These are phyloP conservation scores for Hyphodiscus sp. DNA, from an alignment of 2,329 filamentous ascomycete genomes.

Conservation along the genomic window DNA sequence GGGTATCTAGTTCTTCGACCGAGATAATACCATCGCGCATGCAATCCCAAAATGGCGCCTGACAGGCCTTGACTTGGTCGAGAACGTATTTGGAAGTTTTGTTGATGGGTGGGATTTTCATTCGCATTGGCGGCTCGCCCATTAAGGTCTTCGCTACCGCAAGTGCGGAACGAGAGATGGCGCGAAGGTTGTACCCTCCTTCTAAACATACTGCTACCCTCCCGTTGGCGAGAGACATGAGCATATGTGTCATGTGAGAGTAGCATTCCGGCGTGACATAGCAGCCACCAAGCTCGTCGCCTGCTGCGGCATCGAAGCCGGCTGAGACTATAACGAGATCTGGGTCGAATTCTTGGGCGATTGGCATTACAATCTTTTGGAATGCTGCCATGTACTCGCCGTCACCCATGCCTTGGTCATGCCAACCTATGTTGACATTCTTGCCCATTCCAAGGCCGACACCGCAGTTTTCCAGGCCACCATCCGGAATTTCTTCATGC, in stretches of 20 bases:
- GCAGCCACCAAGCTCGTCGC: constrained; percentile 87
- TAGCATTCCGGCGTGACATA: constrained; percentile 89
- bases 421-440: constrained; percentile 63
- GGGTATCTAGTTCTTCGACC: neutral
- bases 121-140: constrained; percentile 76
- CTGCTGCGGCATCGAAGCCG: constrained; percentile 91
- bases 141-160: constrained; percentile 90
- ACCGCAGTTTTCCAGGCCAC: constrained; percentile 54
- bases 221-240: constrained; percentile 87
- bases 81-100: constrained; percentile 50
- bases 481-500: constrained; percentile 54
- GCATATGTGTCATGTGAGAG: constrained; percentile 98
- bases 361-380: constrained; percentile 93
- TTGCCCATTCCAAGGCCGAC: constrained; percentile 48
- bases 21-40: constrained; percentile 56
- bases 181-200: constrained; percentile 88
- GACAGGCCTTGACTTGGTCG: constrained; percentile 52
- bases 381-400: constrained; percentile 96
- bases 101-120: constrained; percentile 50
- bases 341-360: constrained; percentile 86
- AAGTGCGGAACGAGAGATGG: constrained; percentile 87
- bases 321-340: constrained; percentile 94
- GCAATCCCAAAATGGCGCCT: constrained; percentile 77
- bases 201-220: constrained; percentile 91
- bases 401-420: constrained; percentile 78